These are phyloP conservation scores for Quercus tomentella DNA, from an alignment of 331 rosid genomes.

Conservation along the genomic window DNA sequence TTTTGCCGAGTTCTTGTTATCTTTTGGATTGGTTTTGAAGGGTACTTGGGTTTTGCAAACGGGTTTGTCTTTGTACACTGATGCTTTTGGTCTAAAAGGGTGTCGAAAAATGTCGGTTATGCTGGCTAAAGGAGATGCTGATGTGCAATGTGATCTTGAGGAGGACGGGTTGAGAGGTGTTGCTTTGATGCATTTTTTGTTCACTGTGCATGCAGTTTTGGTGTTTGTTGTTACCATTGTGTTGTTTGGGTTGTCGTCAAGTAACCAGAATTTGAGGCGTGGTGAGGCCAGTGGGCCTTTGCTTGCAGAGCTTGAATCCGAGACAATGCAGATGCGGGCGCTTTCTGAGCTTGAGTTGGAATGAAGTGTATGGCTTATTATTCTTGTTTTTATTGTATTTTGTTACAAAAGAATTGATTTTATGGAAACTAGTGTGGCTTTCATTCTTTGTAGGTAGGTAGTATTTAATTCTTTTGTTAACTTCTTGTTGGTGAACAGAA, in stretches of 20 bases:
- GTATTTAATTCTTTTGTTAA: conserved; percentile 17
- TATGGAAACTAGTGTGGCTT: conserved; percentile 8
- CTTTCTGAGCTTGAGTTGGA: conserved; percentile 54
- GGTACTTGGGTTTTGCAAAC: conserved; percentile 80
- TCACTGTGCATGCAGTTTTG: conserved; percentile 54
- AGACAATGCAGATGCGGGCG: conserved; percentile 24
- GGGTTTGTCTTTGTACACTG: conserved; percentile 68
- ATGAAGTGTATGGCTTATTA: conserved; percentile 31
- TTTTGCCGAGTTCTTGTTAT: conserved; percentile 71
- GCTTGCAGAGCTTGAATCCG: conserved; percentile 47
- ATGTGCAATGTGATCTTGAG: conserved; percentile 68
- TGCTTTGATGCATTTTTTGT: conserved; percentile 63
- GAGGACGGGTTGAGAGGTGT: conserved; percentile 68
- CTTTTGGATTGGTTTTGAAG: conserved; percentile 64
- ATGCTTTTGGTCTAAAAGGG: conserved; percentile 69
- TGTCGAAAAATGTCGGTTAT: conserved; percentile 45
- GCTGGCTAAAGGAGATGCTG: conserved; percentile 30
- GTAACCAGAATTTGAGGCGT: conserved; percentile 30
- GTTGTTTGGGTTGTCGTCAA: conserved; percentile 41
- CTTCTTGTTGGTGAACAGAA: conserved; percentile 6
- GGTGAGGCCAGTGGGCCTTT: conserved; percentile 57
- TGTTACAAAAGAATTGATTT: conserved; percentile 15
- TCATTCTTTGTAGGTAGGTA: conserved; percentile 22
- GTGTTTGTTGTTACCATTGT: conserved; percentile 53
- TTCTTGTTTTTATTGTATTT: conserved; percentile 1